A percentile compares a stretch with the other conserved stretches of the same genome.
These are phyloP conservation scores for Wallacemonas sp. DNA, from an alignment of 208 protist genomes.

Conservation along the genomic window DNA sequence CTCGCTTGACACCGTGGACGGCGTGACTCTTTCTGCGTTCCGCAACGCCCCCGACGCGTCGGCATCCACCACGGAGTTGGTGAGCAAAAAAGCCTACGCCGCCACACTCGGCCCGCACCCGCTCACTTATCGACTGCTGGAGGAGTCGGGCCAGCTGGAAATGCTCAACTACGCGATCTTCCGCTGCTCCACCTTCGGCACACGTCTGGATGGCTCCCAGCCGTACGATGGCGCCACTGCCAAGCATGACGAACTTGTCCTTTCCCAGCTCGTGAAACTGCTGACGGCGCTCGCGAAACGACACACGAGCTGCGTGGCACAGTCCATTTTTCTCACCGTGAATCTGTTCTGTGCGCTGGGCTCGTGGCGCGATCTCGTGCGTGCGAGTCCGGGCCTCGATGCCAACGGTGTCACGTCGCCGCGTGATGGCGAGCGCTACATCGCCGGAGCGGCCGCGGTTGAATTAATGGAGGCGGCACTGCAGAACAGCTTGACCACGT, in stretches of 20 bases:
- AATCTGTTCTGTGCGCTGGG: constrained; percentile 58
- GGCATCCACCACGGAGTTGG: constrained; percentile 7
- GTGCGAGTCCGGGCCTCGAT: constrained; percentile 2
- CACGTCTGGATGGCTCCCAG: not conserved
- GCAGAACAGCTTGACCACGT: constrained; percentile 21
- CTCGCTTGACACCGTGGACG: constrained; percentile 39
- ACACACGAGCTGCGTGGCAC: constrained; percentile 45
- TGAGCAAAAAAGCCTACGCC: constrained; percentile 35
- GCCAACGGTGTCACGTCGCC: not conserved
- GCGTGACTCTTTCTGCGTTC: constrained; percentile 41
- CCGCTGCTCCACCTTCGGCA: constrained; percentile 35
- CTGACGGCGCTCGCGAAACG: constrained; percentile 39
- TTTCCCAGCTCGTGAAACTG: constrained; percentile 30
- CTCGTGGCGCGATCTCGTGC: constrained; percentile 34
- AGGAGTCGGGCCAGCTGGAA: constrained; percentile 59
- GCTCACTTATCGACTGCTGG: constrained; percentile 42
- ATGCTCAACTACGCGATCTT: constrained; percentile 59
- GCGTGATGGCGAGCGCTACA: not conserved
- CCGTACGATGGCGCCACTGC: not conserved
- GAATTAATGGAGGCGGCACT: constrained; percentile 30
- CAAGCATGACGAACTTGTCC: not conserved
- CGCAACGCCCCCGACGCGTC: constrained; percentile 12
- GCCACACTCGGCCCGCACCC: constrained; percentile 62
- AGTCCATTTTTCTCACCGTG: constrained; percentile 54
- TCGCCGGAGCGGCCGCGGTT: not conserved